Conservation (phyloP, 495 filamentous ascomycete genomes). For the Patellaria atrata region DNA sequence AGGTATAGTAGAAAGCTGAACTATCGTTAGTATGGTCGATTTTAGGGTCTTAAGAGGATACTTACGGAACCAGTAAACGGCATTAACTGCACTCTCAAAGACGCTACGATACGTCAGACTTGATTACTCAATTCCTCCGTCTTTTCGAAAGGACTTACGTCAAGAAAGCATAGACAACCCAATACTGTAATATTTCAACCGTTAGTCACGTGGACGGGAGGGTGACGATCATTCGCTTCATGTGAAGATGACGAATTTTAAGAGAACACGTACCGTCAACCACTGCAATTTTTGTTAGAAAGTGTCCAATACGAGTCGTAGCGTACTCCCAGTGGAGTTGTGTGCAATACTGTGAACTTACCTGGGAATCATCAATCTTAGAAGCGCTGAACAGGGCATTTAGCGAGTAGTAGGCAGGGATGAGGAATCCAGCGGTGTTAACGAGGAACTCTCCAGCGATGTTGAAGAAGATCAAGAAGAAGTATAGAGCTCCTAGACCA, state of each 20-base stretch:
- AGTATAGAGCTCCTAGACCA: conserved; percentile 73
- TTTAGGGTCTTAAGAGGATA: conserved; percentile 6
- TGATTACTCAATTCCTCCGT: conserved; percentile 8
- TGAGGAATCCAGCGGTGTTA: conserved; percentile 85
- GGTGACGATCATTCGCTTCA: too few relatives aligned
- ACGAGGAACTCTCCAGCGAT: conserved; percentile 92
- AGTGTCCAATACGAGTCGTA: too few relatives aligned
- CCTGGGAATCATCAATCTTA: conserved; percentile 86
- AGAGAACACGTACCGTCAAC: conserved; percentile 44
- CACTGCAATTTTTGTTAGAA: conserved; percentile 31
- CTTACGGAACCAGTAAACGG: conserved; percentile 95
- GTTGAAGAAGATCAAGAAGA: conserved; percentile 99
- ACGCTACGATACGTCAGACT: conserved; percentile 36
- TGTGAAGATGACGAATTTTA: neutral
- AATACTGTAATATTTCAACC: conserved; percentile 61
- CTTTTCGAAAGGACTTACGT: conserved; percentile 37
- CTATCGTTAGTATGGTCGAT: conserved; percentile 2
- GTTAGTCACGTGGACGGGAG: conserved; percentile 22
- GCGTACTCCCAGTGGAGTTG: too few relatives aligned
- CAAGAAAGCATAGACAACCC: conserved; percentile 91
- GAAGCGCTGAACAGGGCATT: conserved; percentile 68
- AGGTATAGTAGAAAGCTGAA: conserved; percentile 93
- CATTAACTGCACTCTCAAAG: conserved; percentile 79
- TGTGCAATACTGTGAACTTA: conserved; percentile 23
- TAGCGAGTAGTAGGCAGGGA: conserved; percentile 93